Conservation (phyloP, 2,329 filamentous ascomycete genomes). For the Keithomyces neogunnii region DNA sequence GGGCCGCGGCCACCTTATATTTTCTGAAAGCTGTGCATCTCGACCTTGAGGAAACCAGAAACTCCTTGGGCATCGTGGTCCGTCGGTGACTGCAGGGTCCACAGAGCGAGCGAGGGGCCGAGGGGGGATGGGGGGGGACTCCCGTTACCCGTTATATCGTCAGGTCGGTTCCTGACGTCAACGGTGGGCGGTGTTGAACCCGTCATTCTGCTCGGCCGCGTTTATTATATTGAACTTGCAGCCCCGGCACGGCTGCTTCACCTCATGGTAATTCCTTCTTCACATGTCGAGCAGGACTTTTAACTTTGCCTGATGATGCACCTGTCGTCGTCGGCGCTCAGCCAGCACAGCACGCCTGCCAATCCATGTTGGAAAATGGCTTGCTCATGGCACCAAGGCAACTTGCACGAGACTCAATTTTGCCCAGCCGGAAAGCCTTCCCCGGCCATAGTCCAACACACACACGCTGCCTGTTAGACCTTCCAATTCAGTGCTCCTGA, state of each 20-base stretch:
- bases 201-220: too few relatives aligned
- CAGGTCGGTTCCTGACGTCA: neutral
- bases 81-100: slow-evolving; percentile 1
- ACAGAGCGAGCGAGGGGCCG: neutral
- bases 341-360: too few relatives aligned
- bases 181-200: neutral
- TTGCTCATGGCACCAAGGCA: too few relatives aligned
- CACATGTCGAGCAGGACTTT: too few relatives aligned
- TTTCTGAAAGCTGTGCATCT: neutral
- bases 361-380: too few relatives aligned
- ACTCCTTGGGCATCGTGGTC: neutral
- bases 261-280: too few relatives aligned
- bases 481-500: neutral
- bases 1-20: neutral
- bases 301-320: too few relatives aligned
- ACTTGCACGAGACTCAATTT: too few relatives aligned
- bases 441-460: neutral
- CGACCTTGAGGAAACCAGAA: neutral
- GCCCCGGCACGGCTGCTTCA: too few relatives aligned
- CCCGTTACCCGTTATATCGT: neutral
- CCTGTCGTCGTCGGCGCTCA: too few relatives aligned
- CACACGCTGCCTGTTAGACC: neutral
- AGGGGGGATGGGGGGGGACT: neutral
- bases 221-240: too few relatives aligned
- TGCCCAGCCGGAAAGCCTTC: too few relatives aligned